A percentile compares a stretch with the other conserved stretches of the same genome.
These are phyloP conservation scores for Amniculicola lignicola DNA, from an alignment of 495 filamentous ascomycete species.

Conservation along the genomic window DNA sequence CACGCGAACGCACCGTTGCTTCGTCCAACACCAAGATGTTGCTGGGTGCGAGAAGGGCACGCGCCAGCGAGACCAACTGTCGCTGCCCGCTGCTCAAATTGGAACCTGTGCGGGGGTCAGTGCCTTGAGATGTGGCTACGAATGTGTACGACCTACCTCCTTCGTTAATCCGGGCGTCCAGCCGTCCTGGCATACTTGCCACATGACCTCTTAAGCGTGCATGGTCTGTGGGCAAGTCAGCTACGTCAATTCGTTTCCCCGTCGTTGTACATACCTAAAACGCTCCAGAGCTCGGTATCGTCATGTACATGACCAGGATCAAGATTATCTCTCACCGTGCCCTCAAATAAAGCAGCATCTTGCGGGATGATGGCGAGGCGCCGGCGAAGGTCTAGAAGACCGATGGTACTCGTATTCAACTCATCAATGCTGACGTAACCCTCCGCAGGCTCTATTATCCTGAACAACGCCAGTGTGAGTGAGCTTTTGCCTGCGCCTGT, in stretches of 20 bases:
- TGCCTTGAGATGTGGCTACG: background rate
- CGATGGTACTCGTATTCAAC: conserved; percentile 85
- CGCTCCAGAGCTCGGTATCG: conserved; percentile 96
- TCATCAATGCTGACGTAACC: conserved; percentile 86
- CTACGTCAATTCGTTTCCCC: background rate
- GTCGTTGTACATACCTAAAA: conserved; percentile 66
- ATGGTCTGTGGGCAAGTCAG: conserved; percentile 62
- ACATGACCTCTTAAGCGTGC: conserved; percentile 91
- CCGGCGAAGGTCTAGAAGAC: conserved; percentile 80
- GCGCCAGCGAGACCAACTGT: conserved; percentile 87
- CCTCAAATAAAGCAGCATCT: conserved; percentile 96
- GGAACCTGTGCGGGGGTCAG: conserved; percentile 51
- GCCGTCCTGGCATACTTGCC: conserved; percentile 76
- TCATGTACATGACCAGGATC: conserved; percentile 94
- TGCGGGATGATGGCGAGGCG: conserved; percentile 97
- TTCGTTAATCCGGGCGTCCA: conserved; percentile 90
- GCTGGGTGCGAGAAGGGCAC: conserved; percentile 88
- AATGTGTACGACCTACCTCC: conserved; percentile 63
- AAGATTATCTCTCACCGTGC: conserved; percentile 91
- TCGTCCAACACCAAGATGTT: conserved; percentile 98
- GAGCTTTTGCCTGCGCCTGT: conserved; percentile 97
- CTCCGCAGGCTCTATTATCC: conserved; percentile 82
- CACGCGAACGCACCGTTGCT: conserved; percentile 61
- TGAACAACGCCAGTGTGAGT: conserved; percentile 87
- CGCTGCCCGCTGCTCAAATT: conserved; percentile 81